Conservation (phyloP, 2,329 filamentous ascomycete genomes). For the Dothiorella sarmentorum region DNA sequence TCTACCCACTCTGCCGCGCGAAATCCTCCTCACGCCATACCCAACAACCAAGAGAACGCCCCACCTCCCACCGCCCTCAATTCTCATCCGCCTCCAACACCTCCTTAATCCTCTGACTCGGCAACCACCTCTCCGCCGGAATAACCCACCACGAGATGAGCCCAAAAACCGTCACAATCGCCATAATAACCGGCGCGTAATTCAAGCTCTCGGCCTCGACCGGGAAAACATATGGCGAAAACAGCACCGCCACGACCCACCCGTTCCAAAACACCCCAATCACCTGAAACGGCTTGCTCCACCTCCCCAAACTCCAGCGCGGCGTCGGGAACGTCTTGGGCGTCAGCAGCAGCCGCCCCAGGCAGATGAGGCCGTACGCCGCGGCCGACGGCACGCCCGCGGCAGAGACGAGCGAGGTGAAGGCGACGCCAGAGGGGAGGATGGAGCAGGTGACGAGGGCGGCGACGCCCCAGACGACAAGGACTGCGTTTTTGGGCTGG, state of each 20-base stretch:
- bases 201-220: conserved; percentile 35
- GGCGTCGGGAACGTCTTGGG: conserved; percentile 36
- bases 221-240: conserved; percentile 37
- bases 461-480: conserved; percentile 55
- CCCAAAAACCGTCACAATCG: conserved; percentile 38
- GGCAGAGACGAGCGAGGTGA: conserved; percentile 38
- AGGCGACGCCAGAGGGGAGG: conserved; percentile 49
- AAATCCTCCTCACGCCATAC: neutral
- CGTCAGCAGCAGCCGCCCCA: conserved; percentile 38
- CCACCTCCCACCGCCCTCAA: too few relatives aligned
- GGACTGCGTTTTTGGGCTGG: conserved; percentile 58
- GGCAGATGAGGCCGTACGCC: conserved; percentile 33
- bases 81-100: conserved; percentile 11
- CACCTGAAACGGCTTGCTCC: conserved; percentile 34
- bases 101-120: conserved; percentile 19
- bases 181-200: conserved; percentile 39
- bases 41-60: too few relatives aligned
- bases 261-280: conserved; percentile 39
- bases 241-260: conserved; percentile 38
- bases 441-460: conserved; percentile 58
- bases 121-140: conserved; percentile 38
- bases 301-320: conserved; percentile 36
- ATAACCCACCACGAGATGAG: conserved; percentile 35
- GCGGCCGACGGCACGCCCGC: conserved; percentile 41
- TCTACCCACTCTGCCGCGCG: too few relatives aligned